Evolutionary conservation across 2,329 filamentous ascomycete species (phyloP), one percentile per base, ranked within the genome.

Genomic region (Trichophyton mentagrophytes): DNA sequence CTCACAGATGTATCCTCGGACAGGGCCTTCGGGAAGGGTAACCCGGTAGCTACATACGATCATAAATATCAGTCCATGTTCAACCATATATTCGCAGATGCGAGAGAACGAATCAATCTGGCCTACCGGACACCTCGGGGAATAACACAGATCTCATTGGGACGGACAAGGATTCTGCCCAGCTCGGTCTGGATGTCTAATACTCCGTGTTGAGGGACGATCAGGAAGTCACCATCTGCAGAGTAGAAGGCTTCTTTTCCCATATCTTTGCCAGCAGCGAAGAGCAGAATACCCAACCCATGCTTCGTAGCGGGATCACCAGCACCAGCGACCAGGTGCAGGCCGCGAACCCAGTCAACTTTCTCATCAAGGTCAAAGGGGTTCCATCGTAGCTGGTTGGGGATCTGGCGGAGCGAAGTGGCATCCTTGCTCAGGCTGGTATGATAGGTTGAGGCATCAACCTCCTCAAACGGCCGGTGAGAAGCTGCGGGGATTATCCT

Each of bases 361-460:
- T 78, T 79, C 70, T 87, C 79, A 64, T 89, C 84, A 57, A 90
- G 77, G 66, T 90, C 85, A 69, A 90, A 89, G 1, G 84, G 85
- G 65, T 88, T 85, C 89, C 89, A 93, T 65, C 88, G 82, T 33
- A 92, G 78, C 72, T 92, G 88, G 69, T 91, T 90, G 3, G 89
- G 89, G 80, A 70, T 67, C 78, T 69, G 70, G 76, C 69, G 77
- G 78, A 87, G 70, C 72, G 82, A 74, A 40, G 71, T 65, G n/a
- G 71, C 68, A 65, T 76, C 69, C 3, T 71, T 71, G 61, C 69
- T 70, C 69, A 75, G 70, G n/a, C 58, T 70, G 62, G 67, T 78
- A 61, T 80, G 76, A 58, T 79, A 79, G 5, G 78, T 75, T 17
- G 72, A 71, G 5, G 71, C 68, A 63, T 79, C 74, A 33, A 77